Base-by-base conservation (phyloP, 2,329 filamentous ascomycete genomes). In the Penicillium sp. region DNA sequence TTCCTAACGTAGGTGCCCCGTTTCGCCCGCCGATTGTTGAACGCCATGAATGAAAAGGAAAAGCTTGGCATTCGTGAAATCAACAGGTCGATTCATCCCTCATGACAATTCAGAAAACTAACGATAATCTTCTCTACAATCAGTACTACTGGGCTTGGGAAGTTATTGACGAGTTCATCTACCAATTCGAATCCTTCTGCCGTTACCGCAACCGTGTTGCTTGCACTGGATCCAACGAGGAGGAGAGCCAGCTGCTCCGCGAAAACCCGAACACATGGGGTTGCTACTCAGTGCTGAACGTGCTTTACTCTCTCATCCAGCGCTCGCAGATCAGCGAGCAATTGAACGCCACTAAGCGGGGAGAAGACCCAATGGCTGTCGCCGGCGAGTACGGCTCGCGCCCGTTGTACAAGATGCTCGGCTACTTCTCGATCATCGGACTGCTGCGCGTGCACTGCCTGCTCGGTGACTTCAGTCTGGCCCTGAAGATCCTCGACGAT, bases 91-190 rank as follows among this genome's bases (percentile, higher is more conserved):
- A 42, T 25, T 18, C 23, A 32, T 41, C 23, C 39, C 32, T 27
- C 46, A 46, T 18, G 31, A 39, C 12, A 34, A 16, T 42, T 37
- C 13, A 12, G 32, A 51, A 12, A n/a, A 45, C 63, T 65, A 61
- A 65, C 44, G 6, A 38, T 34, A 6, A 15, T 35, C 13, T 42
- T 44, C 39, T 41, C 15, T 49, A 39, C 13, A 8, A 56, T 57
- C 74, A 97, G 91, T 95, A 96, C 80, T 97, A 93, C 81, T 99
- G 94, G 94, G 94, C 94, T 40, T 99, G 94, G 94, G 94, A 99
- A 76, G 93, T 97, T 65, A 97, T 99, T 78, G 94, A 99, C 77
- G 94, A 99, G 78, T 99, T 99, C 81, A 97, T 99, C 79, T 99
- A 99, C 82, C 94, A 99, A 77, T 99, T 99, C 83, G 97, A 99